phyloP scores from a whole-genome alignment of 352 stramenopile genomes.

The Phytophthora hybrid region DNA sequence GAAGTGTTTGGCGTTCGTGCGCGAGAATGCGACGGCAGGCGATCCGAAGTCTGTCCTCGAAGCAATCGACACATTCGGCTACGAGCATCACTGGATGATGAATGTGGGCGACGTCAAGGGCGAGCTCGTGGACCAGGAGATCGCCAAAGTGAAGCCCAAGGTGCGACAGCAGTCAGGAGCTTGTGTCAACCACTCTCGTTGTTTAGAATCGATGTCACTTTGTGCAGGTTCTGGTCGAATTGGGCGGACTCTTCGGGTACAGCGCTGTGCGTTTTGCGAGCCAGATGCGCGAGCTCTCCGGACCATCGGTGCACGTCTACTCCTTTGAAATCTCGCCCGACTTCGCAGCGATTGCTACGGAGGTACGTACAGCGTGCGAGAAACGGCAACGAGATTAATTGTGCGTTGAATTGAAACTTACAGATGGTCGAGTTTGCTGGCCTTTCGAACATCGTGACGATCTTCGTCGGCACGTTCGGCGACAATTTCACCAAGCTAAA shows the following conservation, averaged over 20 bases:
- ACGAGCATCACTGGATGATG: constrained; percentile 51
- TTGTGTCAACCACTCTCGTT: not conserved
- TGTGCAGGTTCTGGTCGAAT: constrained; percentile 44
- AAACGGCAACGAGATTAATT: not conserved
- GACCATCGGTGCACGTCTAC: constrained; percentile 39
- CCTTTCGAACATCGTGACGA: constrained; percentile 40
- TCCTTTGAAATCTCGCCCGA: constrained; percentile 54
- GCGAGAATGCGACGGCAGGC: constrained; percentile 33
- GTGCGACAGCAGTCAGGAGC: constrained; percentile 3
- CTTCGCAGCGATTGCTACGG: constrained; percentile 44
- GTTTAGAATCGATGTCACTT: not conserved
- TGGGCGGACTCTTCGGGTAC: constrained; percentile 54
- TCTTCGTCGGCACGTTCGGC: constrained; percentile 48
- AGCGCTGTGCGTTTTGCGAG: constrained; percentile 54
- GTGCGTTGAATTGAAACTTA: not conserved
- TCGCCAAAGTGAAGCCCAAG: constrained; percentile 44
- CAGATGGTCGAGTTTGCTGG: constrained; percentile 47
- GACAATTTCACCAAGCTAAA: constrained; percentile 40
- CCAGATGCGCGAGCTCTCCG: constrained; percentile 38
- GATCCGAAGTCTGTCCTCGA: constrained; percentile 47
- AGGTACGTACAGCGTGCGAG: constrained; percentile 26
- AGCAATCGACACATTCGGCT: constrained; percentile 50
- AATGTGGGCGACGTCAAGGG: constrained; percentile 58
- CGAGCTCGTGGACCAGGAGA: constrained; percentile 46
- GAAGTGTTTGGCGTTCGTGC: constrained; percentile 43